phyloP scores from a whole-genome alignment of 768 basidiomycete genomes.

The Sporobolomyces phaffii region DNA sequence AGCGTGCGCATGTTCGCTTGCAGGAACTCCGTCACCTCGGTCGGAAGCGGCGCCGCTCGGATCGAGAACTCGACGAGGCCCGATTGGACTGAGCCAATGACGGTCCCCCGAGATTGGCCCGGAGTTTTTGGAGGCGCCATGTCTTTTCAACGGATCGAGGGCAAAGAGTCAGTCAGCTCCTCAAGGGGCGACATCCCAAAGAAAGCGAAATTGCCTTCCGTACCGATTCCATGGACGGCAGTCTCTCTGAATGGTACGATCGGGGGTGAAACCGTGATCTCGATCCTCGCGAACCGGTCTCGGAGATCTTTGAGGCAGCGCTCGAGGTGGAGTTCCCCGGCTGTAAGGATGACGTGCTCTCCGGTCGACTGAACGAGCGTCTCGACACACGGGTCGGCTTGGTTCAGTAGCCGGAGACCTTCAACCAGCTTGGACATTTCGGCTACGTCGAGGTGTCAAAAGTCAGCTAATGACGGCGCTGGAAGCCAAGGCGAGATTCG shows the following conservation, averaged over 20 bases:
- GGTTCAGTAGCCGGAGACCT: slow-evolving; percentile 80
- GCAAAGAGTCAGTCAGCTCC: not conserved
- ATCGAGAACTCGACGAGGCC: slow-evolving; percentile 73
- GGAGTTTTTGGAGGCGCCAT: slow-evolving; percentile 75
- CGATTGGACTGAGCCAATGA: slow-evolving; percentile 62
- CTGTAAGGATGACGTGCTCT: slow-evolving; percentile 91
- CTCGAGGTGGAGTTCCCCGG: slow-evolving; percentile 95
- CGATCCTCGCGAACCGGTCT: slow-evolving; percentile 86
- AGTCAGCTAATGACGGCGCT: not conserved
- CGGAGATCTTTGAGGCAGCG: slow-evolving; percentile 92
- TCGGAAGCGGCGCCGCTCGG: slow-evolving; percentile 73
- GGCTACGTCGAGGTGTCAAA: slow-evolving; percentile 43
- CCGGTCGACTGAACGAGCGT: slow-evolving; percentile 96
- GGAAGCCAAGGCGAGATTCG: not conserved
- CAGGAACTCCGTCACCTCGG: slow-evolving; percentile 66
- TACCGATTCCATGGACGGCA: slow-evolving; percentile 70
- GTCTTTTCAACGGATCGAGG: slow-evolving; percentile 53
- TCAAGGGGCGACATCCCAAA: no score
- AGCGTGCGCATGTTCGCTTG: slow-evolving; percentile 63
- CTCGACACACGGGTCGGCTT: slow-evolving; percentile 94
- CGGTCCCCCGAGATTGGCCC: slow-evolving; percentile 67
- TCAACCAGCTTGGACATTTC: slow-evolving; percentile 84
- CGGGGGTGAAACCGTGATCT: slow-evolving; percentile 86
- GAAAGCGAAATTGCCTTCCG: slow-evolving; percentile 18
- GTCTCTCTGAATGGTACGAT: slow-evolving; percentile 98